Evolutionary conservation across 139 green algal species (phyloP).

Genomic region (Yamagishiella unicocca): DNA sequence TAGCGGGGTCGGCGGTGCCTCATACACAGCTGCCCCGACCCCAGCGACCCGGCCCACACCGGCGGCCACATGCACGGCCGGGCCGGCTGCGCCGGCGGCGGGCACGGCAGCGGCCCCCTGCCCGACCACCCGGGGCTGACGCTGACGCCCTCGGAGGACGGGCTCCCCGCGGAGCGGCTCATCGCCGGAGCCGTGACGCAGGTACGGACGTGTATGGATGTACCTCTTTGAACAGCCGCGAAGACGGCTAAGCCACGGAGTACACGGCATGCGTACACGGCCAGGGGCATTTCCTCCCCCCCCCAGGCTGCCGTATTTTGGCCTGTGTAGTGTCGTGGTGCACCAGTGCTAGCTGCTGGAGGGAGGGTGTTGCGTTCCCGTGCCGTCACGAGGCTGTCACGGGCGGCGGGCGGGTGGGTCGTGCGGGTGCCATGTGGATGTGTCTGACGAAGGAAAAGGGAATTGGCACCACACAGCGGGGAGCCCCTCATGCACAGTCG

Average conservation of each 20-base stretch:
- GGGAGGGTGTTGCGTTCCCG: too few relatives aligned
- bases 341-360: too few relatives aligned
- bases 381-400: too few relatives aligned
- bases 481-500: too few relatives aligned
- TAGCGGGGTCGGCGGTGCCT: constrained; percentile 49
- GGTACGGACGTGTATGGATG: background rate
- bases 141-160: constrained; percentile 57
- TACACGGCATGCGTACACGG: background rate
- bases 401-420: too few relatives aligned
- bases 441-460: too few relatives aligned
- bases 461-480: too few relatives aligned
- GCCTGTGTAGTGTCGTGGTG: too few relatives aligned
- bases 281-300: background rate
- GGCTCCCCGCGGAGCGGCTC: constrained; percentile 64
- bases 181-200: constrained; percentile 63
- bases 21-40: constrained; percentile 69
- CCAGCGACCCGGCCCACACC: background rate
- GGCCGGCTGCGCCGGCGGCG: background rate
- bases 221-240: background rate
- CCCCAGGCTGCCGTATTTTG: too few relatives aligned
- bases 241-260: background rate
- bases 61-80: background rate
- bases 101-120: background rate
- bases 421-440: too few relatives aligned
- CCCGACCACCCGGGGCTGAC: constrained; percentile 7